These are phyloP conservation scores for Populus tremula DNA, from an alignment of 345 rosid genomes.

Conservation along the genomic window DNA sequence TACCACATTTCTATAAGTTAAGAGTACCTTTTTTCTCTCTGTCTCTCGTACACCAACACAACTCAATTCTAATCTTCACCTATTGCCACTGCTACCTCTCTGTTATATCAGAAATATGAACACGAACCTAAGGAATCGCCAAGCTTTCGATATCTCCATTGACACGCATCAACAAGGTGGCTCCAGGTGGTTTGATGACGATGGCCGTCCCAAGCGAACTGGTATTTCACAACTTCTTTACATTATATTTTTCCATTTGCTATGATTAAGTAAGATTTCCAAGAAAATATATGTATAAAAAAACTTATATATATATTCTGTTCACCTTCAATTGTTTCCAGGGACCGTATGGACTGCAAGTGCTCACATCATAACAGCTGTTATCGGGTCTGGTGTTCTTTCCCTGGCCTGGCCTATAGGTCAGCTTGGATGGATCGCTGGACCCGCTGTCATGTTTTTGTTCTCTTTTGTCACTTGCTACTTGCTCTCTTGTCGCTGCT, in stretches of 20 bases:
- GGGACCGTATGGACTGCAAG: constrained; percentile 75
- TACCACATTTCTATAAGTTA: too few species aligned
- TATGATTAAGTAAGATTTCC: not conserved
- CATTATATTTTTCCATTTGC: not conserved
- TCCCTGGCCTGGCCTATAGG: constrained; percentile 75
- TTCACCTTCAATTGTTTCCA: constrained; percentile 4
- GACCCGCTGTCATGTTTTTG: constrained; percentile 56
- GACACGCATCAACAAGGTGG: constrained; percentile 37
- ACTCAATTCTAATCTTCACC: too few species aligned
- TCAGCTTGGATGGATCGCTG: constrained; percentile 82
- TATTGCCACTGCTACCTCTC: too few species aligned
- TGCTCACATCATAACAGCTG: constrained; percentile 78
- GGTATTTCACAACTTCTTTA: constrained; percentile 30
- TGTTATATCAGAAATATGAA: too few species aligned
- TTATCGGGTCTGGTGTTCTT: constrained; percentile 75
- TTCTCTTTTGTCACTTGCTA: constrained; percentile 72
- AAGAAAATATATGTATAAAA: too few species aligned
- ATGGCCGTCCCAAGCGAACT: constrained; percentile 65
- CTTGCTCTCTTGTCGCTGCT: constrained; percentile 80
- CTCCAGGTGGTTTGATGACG: constrained; percentile 71
- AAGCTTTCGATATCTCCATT: constrained; percentile 30
- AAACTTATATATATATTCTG: too few species aligned
- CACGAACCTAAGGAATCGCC: too few species aligned
- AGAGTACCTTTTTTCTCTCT: too few species aligned
- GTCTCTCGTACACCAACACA: too few species aligned